Percentiles rank a stretch among this genome's conserved stretches.
phyloP scores from a whole-genome alignment of 2,329 filamentous ascomycete genomes.

The Calcarisporium arbuscula region DNA sequence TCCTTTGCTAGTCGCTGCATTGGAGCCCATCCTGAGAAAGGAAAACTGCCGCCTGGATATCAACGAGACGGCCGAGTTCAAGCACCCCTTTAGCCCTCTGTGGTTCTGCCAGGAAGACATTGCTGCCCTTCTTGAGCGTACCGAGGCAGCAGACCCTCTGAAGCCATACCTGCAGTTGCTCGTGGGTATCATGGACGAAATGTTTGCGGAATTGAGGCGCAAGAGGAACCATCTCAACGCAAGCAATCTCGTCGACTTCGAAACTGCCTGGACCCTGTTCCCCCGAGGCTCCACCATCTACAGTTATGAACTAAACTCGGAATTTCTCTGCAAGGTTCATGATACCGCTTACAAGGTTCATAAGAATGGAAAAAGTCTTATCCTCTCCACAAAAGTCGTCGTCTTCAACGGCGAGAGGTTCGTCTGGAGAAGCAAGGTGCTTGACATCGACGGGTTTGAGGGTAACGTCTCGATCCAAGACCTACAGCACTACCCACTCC shows the following conservation, averaged over 20 bases:
- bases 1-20: constrained; percentile 29
- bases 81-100: constrained; percentile 32
- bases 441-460: constrained; percentile 25
- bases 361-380: constrained; percentile 11
- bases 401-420: constrained; percentile 34
- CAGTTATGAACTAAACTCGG: constrained; percentile 30
- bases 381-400: constrained; percentile 26
- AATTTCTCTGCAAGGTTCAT: constrained; percentile 34
- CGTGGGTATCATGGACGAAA: constrained; percentile 32
- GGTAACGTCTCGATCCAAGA: constrained; percentile 36
- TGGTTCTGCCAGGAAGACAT: constrained; percentile 41
- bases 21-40: constrained; percentile 36
- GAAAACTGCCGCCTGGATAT: constrained; percentile 33
- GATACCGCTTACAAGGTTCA: constrained; percentile 22
- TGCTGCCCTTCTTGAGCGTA: constrained; percentile 21
- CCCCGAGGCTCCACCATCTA: constrained; percentile 32
- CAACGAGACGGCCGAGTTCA: constrained; percentile 29
- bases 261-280: constrained; percentile 38
- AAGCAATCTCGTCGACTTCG: constrained; percentile 33
- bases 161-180: constrained; percentile 33
- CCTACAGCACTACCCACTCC: constrained; percentile 30
- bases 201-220: constrained; percentile 33
- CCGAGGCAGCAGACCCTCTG: constrained; percentile 19
- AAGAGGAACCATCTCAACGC: constrained; percentile 29
- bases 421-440: constrained; percentile 28